phyloP scores from a whole-genome alignment of 495 filamentous ascomycete genomes.

The Penicillium cinerascens region DNA sequence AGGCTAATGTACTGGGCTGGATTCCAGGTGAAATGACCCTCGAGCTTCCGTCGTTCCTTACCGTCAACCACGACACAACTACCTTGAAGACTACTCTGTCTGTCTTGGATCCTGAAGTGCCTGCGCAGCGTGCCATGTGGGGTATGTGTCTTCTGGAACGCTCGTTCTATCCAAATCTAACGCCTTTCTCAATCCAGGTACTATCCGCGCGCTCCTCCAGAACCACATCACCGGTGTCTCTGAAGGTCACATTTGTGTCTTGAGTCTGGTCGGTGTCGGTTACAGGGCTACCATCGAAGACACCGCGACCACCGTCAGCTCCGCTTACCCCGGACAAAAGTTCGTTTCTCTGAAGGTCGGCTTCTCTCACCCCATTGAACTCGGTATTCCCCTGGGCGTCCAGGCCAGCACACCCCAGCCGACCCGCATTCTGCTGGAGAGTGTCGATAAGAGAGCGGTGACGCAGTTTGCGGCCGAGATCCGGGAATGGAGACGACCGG shows the following conservation, averaged over 20 bases:
- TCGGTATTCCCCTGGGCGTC: constrained; percentile 76
- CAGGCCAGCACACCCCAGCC: constrained; percentile 87
- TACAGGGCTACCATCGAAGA: constrained; percentile 84
- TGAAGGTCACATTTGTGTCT: constrained; percentile 89
- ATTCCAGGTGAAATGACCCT: constrained; percentile 64
- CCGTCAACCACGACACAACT: constrained; percentile 59
- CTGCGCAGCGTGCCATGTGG: constrained; percentile 94
- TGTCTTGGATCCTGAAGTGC: constrained; percentile 57
- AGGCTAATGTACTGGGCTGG: constrained; percentile 1
- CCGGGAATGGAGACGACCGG: constrained; percentile 80
- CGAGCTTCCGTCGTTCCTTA: constrained; percentile 68
- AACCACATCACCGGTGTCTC: constrained; percentile 90
- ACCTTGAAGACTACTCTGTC: constrained; percentile 60
- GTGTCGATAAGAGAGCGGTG: constrained; percentile 76
- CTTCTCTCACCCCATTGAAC: constrained; percentile 90
- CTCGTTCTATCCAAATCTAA: constrained; percentile 4
- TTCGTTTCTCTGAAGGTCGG: constrained; percentile 92
- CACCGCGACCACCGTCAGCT: constrained; percentile 61
- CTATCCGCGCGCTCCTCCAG: constrained; percentile 81
- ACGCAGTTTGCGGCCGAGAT: constrained; percentile 90
- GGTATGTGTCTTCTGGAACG: constrained; percentile 55
- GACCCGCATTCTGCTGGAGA: constrained; percentile 89
- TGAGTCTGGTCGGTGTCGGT: constrained; percentile 93
- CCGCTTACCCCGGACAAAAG: constrained; percentile 74
- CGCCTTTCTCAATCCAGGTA: constrained; percentile 53